Evolutionary conservation across 2,329 filamentous ascomycete species (phyloP), one percentile per base, ranked within the genome.

Genomic region (Diplodia corticola): DNA sequence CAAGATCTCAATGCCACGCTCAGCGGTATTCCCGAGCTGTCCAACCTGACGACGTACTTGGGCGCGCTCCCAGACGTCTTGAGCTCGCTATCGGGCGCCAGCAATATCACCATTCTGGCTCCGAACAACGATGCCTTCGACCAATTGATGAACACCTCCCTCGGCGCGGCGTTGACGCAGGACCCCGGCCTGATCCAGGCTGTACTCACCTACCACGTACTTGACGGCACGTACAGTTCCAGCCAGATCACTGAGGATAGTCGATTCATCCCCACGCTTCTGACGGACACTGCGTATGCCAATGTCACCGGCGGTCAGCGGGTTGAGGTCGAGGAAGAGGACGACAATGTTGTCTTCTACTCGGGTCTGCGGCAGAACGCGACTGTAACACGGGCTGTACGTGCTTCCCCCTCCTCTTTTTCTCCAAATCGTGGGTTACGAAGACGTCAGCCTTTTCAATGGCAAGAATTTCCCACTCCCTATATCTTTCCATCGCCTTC

Each of bases 231-330:
- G 0, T 81, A 83, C 69, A 70, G 66, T 4, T 73, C 80, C 0
- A 70, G 69, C 5, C 72, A 76, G 4, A 76, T 82, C 65, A 77
- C 73, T 5, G 75, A 77, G 33, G 77, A 73, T 50, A 26, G 10
- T 13, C n/a, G n/a, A 10, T 85, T 86, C 70, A 71, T 81, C 1
- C 80, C 80, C 15, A 84, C 82, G 2, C 73, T 83, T 7, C 76
- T 89, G 64, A 83, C 77, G 20, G 82, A 86, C 69, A 60, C 77
- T 24, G 76, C 79, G 0, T 89, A 83, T 72, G 79, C 83, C 69
- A 88, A 87, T 66, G 82, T 89, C 12, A 86, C 85, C 3, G 84
- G 82, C 37, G 86, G 86, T 1, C 88, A 89, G 73, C 80, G 84
- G 10, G 81, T 89, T 4, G 78, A 85, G 67, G 80, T 79, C 4